phyloP scores from a whole-genome alignment of 2,329 filamentous ascomycete genomes.

The Arthroderma sp. region DNA sequence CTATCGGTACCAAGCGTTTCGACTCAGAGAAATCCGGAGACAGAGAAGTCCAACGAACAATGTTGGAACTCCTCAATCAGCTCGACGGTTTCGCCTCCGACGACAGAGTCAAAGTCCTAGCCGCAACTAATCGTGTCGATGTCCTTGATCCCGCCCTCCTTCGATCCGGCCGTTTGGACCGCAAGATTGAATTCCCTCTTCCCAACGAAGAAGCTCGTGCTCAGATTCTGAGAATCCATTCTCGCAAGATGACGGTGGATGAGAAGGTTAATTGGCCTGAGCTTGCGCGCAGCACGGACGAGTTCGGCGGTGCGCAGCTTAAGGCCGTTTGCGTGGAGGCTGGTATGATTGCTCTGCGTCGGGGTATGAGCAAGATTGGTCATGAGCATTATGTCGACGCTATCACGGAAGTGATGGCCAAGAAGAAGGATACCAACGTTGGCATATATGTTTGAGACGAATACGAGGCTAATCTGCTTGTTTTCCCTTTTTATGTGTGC shows the following conservation, averaged over 20 bases:
- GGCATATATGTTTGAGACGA: slow-evolving; percentile 29
- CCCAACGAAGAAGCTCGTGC: slow-evolving; percentile 96
- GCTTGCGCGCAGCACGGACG: slow-evolving; percentile 88
- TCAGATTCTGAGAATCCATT: slow-evolving; percentile 95
- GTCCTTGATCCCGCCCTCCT: slow-evolving; percentile 85
- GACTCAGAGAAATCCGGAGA: slow-evolving; percentile 97
- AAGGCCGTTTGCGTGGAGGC: slow-evolving; percentile 98
- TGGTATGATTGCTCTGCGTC: slow-evolving; percentile 93
- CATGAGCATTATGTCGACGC: slow-evolving; percentile 99
- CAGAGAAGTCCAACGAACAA: slow-evolving; percentile 93
- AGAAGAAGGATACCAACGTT: slow-evolving; percentile 71
- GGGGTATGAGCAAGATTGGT: slow-evolving; percentile 88
- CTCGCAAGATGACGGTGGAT: slow-evolving; percentile 94
- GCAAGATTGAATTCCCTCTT: slow-evolving; percentile 96
- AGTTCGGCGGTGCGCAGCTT: slow-evolving; percentile 93
- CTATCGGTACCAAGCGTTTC: slow-evolving; percentile 97
- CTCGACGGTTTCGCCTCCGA: slow-evolving; percentile 95
- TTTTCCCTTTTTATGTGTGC: slow-evolving; percentile 6
- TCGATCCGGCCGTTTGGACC: slow-evolving; percentile 79
- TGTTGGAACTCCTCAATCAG: slow-evolving; percentile 97
- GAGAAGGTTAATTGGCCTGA: slow-evolving; percentile 91
- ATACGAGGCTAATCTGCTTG: too few relatives aligned
- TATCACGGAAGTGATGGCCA: slow-evolving; percentile 73
- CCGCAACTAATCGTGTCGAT: slow-evolving; percentile 87
- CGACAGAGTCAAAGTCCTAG: slow-evolving; percentile 90